Evolutionary conservation across 2,329 filamentous ascomycete species (phyloP).

Genomic region (Exophiala xenobiotica): DNA sequence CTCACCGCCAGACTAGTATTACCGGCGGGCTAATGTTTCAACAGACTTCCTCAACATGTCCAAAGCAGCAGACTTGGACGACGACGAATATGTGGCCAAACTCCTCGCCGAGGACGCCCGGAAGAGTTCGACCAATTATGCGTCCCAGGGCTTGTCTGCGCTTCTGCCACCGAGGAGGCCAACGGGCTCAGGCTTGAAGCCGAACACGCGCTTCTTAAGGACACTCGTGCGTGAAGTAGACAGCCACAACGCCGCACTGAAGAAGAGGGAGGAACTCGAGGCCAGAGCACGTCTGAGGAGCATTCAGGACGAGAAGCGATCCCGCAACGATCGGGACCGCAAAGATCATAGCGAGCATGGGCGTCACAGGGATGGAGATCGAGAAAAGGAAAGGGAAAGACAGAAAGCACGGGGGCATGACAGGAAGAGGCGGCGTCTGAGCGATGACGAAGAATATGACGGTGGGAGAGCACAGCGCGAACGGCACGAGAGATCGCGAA

Average conservation of each 20-base stretch:
- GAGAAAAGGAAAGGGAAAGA: constrained; percentile 25
- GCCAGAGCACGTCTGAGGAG: constrained; percentile 67
- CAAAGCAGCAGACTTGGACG: constrained; percentile 31
- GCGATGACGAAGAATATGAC: constrained; percentile 29
- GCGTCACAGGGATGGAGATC: background rate
- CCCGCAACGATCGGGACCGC: constrained; percentile 27
- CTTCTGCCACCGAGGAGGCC: constrained; percentile 61
- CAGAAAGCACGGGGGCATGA: background rate
- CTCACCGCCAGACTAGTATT: background rate
- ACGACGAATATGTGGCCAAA: constrained; percentile 75
- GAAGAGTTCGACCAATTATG: constrained; percentile 70
- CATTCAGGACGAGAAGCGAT: constrained; percentile 50
- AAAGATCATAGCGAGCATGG: constrained; percentile 22
- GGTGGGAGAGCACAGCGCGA: constrained; percentile 24
- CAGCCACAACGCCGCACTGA: constrained; percentile 80
- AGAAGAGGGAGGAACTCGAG: constrained; percentile 80
- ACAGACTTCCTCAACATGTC: background rate
- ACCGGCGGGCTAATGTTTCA: background rate
- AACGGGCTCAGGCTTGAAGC: constrained; percentile 70
- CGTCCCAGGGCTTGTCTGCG: constrained; percentile 70
- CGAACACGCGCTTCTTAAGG: constrained; percentile 85
- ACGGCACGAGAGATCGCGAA: background rate
- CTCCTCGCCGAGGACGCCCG: constrained; percentile 79
- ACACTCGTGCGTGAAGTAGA: constrained; percentile 88
- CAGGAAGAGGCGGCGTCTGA: constrained; percentile 32